phyloP scores from a whole-genome alignment of 2,329 filamentous ascomycete species.

The Cephalotrichum gorgonifer region DNA sequence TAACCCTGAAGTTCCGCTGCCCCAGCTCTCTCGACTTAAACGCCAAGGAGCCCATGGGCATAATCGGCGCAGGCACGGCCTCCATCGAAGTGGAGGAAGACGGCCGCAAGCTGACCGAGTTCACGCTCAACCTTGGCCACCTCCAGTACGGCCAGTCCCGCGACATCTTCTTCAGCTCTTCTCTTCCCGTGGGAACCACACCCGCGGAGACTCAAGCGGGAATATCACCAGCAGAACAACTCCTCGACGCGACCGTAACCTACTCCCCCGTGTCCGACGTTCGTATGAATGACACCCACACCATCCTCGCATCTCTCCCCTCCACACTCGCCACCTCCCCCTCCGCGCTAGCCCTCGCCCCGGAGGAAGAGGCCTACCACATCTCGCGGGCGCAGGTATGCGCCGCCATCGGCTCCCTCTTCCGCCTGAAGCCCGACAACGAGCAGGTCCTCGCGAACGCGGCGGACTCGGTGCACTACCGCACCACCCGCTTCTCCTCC shows the following conservation, averaged over 20 bases:
- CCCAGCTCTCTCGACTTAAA: constrained; percentile 23
- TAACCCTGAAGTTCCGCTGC: constrained; percentile 30
- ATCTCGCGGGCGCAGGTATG: constrained; percentile 38
- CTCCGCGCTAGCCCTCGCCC: constrained; percentile 3
- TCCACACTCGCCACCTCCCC: constrained; percentile 4
- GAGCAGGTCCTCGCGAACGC: constrained; percentile 21
- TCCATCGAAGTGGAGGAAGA: constrained; percentile 12
- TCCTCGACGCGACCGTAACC: constrained; percentile 9
- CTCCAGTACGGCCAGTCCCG: constrained; percentile 52
- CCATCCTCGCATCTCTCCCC: too few species aligned
- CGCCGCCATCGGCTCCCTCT: constrained; percentile 31
- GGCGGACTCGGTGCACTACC: not conserved
- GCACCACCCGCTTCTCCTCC: constrained; percentile 8
- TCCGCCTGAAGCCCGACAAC: constrained; percentile 14
- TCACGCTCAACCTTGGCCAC: constrained; percentile 36
- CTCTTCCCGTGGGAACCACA: not conserved
- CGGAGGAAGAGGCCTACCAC: constrained; percentile 36
- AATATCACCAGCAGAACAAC: too few species aligned
- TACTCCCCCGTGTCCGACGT: constrained; percentile 14
- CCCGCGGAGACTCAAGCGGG: too few species aligned
- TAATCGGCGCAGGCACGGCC: constrained; percentile 23
- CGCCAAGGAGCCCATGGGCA: constrained; percentile 21
- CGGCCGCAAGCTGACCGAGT: constrained; percentile 9
- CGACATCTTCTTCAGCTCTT: constrained; percentile 35
- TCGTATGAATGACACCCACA: not conserved